Evolutionary conservation across 1,139 yeast genomes (phyloP), one percentile per base, ranked within the genome.

Genomic region (Candida mesenterica): DNA sequence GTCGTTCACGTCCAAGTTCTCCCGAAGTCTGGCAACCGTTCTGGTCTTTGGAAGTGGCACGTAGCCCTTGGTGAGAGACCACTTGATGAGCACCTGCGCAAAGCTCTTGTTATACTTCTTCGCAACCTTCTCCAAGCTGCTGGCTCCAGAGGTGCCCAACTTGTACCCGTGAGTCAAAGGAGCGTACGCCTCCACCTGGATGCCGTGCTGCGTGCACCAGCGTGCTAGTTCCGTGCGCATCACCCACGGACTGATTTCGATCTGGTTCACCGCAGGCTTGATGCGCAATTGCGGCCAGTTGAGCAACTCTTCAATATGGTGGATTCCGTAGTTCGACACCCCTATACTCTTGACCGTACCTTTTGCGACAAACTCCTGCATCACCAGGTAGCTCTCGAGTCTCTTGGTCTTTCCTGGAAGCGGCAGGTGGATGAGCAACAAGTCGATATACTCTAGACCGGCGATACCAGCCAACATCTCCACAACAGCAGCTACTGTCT

Each of bases 211-310:
- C 31, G 65, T 58, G 43, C 84, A 80, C 58, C 62, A 81, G 26
- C 73, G 71, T 3, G 79, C 77, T 36, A 83, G 59, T 26, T 82
- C 82, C 27, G 66, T 64, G 48, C 88, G 67, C 85, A 79, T 81
- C 38, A 81, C 66, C 88, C 89, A 83, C 1, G 90, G 92, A 43
- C 85, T 79, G 13, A 83, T 73, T 56, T 83, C 90, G 42, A 83
- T 73, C 53, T 80, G 84, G 49, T 82, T 77, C 8, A 78, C 75
- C 8, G 52, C 81, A 0, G 90, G 92, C 40, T 64, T 66, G 39
- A 70, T 53, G 44, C 62, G 72, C 39, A 80, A 59, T 1, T 65
- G 73, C 0, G 67, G 59, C 80, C 83, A 79, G 8, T 52, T 46
- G 19, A 78, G 53, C 23, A 82, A 61, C 55, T 82, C 84, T 42